phyloP scores from a whole-genome alignment of 176 grass and related monocot species.

The Cymbopogon citratus region DNA sequence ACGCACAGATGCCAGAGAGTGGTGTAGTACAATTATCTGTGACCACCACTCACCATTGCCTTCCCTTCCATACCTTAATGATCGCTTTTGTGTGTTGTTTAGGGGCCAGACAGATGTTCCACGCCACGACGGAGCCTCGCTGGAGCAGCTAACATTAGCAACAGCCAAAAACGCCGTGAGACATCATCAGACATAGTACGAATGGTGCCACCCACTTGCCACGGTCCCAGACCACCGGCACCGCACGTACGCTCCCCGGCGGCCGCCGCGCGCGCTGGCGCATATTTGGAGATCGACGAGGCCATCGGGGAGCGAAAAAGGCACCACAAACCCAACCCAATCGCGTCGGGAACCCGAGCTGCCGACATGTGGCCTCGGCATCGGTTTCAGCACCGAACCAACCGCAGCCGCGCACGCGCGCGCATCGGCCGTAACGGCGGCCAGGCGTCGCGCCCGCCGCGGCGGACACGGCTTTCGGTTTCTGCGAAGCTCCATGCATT shows the following conservation, averaged over 20 bases:
- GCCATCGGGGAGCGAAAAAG: neutral
- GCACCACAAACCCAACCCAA: neutral
- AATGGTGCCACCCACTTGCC: neutral
- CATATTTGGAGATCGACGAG: slow-evolving; percentile 9
- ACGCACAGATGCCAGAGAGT: neutral
- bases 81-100: neutral
- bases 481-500: too few relatives aligned
- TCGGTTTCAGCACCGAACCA: slow-evolving; percentile 6
- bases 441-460: slow-evolving; percentile 8
- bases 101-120: slow-evolving; percentile 6
- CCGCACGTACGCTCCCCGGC: neutral
- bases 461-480: neutral
- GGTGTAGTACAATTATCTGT: neutral
- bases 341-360: neutral
- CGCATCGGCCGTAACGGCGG: neutral
- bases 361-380: slow-evolving; percentile 27
- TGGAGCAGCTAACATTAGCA: too few relatives aligned
- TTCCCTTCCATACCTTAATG: neutral
- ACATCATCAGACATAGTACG: too few relatives aligned
- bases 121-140: neutral
- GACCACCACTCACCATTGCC: neutral
- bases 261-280: neutral
- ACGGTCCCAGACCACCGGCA: neutral
- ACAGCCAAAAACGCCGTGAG: too few relatives aligned
- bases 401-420: neutral